A percentile compares a stretch with the other conserved stretches of the same genome.
phyloP scores from a whole-genome alignment of 176 grass and related monocot species.

The Poa pratensis region DNA sequence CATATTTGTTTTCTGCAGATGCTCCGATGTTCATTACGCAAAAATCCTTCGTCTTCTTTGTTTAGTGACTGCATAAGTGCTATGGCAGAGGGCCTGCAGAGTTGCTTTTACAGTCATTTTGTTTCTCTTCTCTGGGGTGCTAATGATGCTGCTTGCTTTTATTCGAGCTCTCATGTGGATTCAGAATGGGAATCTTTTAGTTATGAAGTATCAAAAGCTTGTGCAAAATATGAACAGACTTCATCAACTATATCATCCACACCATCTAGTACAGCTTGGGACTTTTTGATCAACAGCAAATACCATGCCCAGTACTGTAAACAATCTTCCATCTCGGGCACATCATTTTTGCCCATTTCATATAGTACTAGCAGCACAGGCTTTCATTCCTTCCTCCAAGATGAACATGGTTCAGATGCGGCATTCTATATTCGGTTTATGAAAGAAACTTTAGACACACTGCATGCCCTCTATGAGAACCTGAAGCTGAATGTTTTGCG shows the following conservation, averaged over 20 bases:
- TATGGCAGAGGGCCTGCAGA: constrained; percentile 83
- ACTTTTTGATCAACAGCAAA: constrained; percentile 80
- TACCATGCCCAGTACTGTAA: constrained; percentile 71
- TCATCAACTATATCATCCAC: constrained; percentile 43
- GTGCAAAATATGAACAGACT: constrained; percentile 54
- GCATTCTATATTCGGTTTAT: constrained; percentile 70
- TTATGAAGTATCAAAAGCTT: constrained; percentile 67
- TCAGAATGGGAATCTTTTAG: constrained; percentile 93
- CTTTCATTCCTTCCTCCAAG: constrained; percentile 47
- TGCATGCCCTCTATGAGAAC: constrained; percentile 94
- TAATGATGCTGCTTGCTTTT: constrained; percentile 59
- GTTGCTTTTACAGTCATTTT: constrained; percentile 73
- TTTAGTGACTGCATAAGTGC: constrained; percentile 90
- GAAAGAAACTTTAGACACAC: constrained; percentile 70
- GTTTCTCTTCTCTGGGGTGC: constrained; percentile 81
- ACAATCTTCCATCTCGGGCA: constrained; percentile 47
- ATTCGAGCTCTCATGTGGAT: constrained; percentile 58
- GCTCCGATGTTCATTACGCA: constrained; percentile 78
- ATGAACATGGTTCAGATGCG: constrained; percentile 49
- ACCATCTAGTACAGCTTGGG: constrained; percentile 63
- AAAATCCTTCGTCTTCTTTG: constrained; percentile 74
- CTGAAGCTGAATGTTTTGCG: constrained; percentile 87
- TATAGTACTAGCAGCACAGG: constrained; percentile 24
- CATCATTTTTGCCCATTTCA: constrained; percentile 52
- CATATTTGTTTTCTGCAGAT: constrained; percentile 56